Evolutionary conservation across 305 asterid genomes (phyloP).

Genomic region (Ajuga reptans): DNA sequence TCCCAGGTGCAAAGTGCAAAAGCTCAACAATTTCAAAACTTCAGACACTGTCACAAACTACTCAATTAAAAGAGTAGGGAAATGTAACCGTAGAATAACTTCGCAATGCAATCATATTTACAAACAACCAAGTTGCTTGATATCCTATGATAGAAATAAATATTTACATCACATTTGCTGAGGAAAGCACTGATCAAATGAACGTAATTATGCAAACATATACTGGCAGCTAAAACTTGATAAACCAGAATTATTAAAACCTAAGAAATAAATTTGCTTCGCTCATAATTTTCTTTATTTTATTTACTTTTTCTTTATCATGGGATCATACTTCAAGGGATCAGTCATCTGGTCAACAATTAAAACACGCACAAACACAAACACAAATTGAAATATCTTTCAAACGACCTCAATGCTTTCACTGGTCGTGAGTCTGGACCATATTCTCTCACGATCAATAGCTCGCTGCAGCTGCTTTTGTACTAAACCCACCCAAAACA

Average conservation of each 20-base stretch:
- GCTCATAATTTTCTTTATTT: not conserved
- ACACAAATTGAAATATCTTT: not conserved
- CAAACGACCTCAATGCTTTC: constrained; percentile 91
- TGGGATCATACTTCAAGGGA: constrained; percentile 17
- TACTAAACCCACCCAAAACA: constrained; percentile 83
- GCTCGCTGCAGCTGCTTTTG: constrained; percentile 85
- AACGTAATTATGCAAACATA: not conserved
- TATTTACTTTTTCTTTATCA: not conserved
- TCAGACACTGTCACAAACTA: constrained; percentile 7
- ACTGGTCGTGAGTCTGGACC: constrained; percentile 90
- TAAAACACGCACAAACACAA: not conserved
- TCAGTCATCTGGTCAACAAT: constrained; percentile 15
- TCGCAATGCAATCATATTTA: not conserved
- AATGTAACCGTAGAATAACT: not conserved
- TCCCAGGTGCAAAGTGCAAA: constrained; percentile 1
- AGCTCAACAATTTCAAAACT: constrained; percentile 11
- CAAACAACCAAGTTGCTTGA: not conserved
- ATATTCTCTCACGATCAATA: constrained; percentile 89
- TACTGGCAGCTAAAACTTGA: constrained; percentile 21
- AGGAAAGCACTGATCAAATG: not conserved
- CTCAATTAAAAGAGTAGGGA: constrained; percentile 1
- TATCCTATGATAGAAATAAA: not conserved
- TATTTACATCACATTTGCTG: not conserved
- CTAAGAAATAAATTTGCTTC: constrained; percentile 1
- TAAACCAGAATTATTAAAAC: not conserved